These are phyloP conservation scores for Chrysoporthe cubensis DNA, from an alignment of 2,329 filamentous ascomycete genomes.

Conservation along the genomic window DNA sequence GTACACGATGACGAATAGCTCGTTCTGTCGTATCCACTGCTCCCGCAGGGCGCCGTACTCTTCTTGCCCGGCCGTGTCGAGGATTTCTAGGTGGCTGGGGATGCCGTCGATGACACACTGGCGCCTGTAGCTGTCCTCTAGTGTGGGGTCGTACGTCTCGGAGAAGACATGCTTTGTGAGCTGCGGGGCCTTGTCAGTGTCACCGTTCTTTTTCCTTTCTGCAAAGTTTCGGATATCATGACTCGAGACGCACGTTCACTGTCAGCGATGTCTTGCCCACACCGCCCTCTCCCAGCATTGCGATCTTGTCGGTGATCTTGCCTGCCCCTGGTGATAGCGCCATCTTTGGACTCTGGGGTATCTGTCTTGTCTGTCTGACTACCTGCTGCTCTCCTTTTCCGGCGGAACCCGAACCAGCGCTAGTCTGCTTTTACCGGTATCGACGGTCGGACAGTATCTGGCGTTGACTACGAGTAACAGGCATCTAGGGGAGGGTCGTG, in stretches of 20 bases:
- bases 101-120: conserved; percentile 28
- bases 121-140: conserved; percentile 28
- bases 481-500: background rate
- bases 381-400: background rate
- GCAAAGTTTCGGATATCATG: background rate
- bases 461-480: conserved; percentile 2
- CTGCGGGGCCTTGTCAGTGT: conserved; percentile 6
- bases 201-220: background rate
- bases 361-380: background rate
- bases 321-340: conserved; percentile 17
- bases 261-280: conserved; percentile 29
- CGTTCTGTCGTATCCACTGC: conserved; percentile 29
- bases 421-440: conserved; percentile 1
- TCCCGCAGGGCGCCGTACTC: conserved; percentile 28
- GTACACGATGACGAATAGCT: conserved; percentile 29
- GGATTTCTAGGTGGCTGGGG: conserved; percentile 26
- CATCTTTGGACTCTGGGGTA: conserved; percentile 8
- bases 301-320: conserved; percentile 28
- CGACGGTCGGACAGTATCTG: conserved; percentile 9
- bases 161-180: conserved; percentile 28
- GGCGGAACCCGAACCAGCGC: background rate
- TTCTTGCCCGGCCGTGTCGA: conserved; percentile 29
- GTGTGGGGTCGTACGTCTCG: conserved; percentile 28
- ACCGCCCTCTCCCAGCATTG: conserved; percentile 28
- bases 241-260: conserved; percentile 22